phyloP scores from a whole-genome alignment of 192 early-diverging fungal genomes.

The Mortierella claussenii region DNA sequence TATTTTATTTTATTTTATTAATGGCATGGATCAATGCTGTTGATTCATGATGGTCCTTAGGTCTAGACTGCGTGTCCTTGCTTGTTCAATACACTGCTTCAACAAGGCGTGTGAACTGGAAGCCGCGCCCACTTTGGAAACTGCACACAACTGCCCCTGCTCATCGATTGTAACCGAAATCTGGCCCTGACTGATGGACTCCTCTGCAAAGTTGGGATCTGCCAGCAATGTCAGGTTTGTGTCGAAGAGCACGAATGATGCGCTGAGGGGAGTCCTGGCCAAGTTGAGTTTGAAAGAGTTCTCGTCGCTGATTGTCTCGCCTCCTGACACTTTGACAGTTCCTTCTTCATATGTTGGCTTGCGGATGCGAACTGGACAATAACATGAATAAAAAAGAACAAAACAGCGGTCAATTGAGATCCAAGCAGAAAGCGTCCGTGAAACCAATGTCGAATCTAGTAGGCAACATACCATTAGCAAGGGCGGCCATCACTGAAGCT shows the following conservation, averaged over 20 bases:
- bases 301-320: slow-evolving; percentile 29
- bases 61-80: slow-evolving; percentile 58
- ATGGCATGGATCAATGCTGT: background rate
- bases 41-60: slow-evolving; percentile 30
- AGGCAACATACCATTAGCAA: slow-evolving; percentile 66
- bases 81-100: slow-evolving; percentile 54
- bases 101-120: slow-evolving; percentile 55
- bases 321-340: slow-evolving; percentile 72
- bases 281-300: slow-evolving; percentile 62
- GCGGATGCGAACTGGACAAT: slow-evolving; percentile 73
- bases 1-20: background rate
- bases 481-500: slow-evolving; percentile 79
- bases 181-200: slow-evolving; percentile 62
- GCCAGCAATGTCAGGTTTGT: slow-evolving; percentile 60
- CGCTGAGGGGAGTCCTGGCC: slow-evolving; percentile 58
- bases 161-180: slow-evolving; percentile 72
- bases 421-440: background rate
- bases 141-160: slow-evolving; percentile 59
- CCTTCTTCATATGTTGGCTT: slow-evolving; percentile 70
- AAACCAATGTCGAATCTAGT: background rate
- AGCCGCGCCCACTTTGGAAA: slow-evolving; percentile 69
- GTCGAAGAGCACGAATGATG: slow-evolving; percentile 77
- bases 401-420: slow-evolving; percentile 7
- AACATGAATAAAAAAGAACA: background rate
- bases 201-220: slow-evolving; percentile 81